A percentile compares a stretch with the other conserved stretches of the same genome.
These are phyloP conservation scores for Boletus rufocinnamomeus DNA, from an alignment of 768 basidiomycete genomes.

Conservation along the genomic window DNA sequence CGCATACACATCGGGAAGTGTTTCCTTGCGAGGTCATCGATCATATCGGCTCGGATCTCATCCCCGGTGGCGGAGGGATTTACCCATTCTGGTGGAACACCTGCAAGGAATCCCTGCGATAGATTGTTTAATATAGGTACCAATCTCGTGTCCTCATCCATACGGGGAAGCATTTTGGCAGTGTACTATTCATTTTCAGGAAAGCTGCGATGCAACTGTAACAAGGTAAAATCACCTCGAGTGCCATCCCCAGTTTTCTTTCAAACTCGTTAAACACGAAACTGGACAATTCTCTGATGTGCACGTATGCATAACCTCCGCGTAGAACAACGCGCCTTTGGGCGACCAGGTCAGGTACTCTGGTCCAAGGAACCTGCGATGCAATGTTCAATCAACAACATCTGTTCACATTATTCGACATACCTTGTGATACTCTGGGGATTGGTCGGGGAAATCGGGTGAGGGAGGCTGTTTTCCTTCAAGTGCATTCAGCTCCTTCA, in stretches of 20 bases:
- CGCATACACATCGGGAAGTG: conserved; percentile 98
- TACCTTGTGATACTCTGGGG: conserved; percentile 71
- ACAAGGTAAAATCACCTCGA: conserved; percentile 61
- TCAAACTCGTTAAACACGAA: conserved; percentile 89
- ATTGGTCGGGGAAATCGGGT: not conserved
- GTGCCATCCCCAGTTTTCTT: conserved; percentile 62
- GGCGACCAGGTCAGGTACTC: conserved; percentile 90
- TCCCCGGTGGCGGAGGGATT: conserved; percentile 55
- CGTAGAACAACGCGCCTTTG: conserved; percentile 75
- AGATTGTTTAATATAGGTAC: conserved; percentile 88
- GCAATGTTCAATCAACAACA: not conserved
- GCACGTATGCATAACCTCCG: conserved; percentile 89
- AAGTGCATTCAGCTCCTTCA: conserved; percentile 46
- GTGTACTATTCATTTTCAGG: conserved; percentile 57
- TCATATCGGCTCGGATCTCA: conserved; percentile 89
- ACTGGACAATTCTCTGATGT: conserved; percentile 71
- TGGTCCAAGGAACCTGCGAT: conserved; percentile 91
- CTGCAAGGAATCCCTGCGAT: conserved; percentile 91
- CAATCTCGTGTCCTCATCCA: conserved; percentile 93
- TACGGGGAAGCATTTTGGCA: conserved; percentile 79
- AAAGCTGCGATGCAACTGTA: not conserved
- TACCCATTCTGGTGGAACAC: conserved; percentile 82
- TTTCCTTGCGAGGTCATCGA: conserved; percentile 80
- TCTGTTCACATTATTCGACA: not conserved
- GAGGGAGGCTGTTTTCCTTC: conserved; percentile 13